Base-by-base conservation (phyloP, 768 basidiomycete genomes). In the Termitomyces sp. region DNA sequence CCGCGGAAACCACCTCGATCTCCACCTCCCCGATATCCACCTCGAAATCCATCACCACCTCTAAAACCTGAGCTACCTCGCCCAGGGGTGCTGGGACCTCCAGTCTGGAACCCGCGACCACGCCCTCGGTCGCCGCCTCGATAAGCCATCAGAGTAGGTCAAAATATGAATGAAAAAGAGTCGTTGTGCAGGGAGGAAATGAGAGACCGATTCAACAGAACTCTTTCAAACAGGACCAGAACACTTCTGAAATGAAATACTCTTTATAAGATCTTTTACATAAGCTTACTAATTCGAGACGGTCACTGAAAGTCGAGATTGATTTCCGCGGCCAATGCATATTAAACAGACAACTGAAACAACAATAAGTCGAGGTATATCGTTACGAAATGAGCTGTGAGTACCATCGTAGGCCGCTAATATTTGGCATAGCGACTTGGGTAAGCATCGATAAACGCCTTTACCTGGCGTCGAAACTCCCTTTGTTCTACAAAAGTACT, bases 101-200 rank as follows among this genome's bases (percentile, higher is more conserved):
- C 64, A 16, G 39, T n/a, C 9, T 41, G 39, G 20, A 71, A 69
- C 10, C 69, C 65, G 26, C 66, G 65, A 14, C 77, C 76, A 32
- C 74, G 68, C 13, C 75, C 79, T 64, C 79, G 69, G 27, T 66
- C 59, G 29, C 24, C 39, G 31, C 66, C 70, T 61, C 68, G 63
- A 31, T 71, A 54, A 29, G 70, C 27, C 51, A 52, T 52, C 12
- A 13, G 26, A 37, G 26, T 10, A 51, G 18, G 16, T 41, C 24
- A 27, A 39, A 36, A 4, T 51, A 18, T 7, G n/a, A 12, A 6
- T 6, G 3, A 7, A 27, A 3, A 37, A 26, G 29, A 31, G 12
- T 48, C 5, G 48, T 53, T 34, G 41, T 44, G 6, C 55, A 51
- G 34, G 36, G 37, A 55, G 46, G 18, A 29, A 24, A 14, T 12